phyloP scores from a whole-genome alignment of 257 asterid genomes.

The Nicotiana otophora region DNA sequence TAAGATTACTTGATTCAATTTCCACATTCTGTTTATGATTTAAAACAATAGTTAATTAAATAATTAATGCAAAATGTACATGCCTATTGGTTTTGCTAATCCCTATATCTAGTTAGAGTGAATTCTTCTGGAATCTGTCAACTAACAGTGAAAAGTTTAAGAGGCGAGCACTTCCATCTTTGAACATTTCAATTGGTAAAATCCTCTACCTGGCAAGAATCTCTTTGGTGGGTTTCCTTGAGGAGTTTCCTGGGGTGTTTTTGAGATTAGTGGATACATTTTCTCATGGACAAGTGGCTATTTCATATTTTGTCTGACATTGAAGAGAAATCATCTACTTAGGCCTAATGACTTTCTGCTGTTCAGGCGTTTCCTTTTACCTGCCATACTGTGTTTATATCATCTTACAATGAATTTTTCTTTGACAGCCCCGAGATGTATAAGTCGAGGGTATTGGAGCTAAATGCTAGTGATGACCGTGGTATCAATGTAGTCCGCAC shows the following conservation, averaged over 20 bases:
- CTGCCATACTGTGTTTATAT: not conserved
- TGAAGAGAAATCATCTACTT: not conserved
- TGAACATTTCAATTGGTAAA: not conserved
- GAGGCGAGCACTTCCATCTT: not conserved
- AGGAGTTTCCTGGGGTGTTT: not conserved
- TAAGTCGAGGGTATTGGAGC: slow-evolving; percentile 89
- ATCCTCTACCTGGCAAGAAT: not conserved
- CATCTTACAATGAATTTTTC: not conserved
- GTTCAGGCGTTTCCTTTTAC: not conserved
- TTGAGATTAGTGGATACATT: not conserved
- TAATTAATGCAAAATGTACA: not conserved
- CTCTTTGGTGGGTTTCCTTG: not conserved
- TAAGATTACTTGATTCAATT: not conserved
- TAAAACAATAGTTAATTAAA: not conserved
- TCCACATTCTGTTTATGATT: not conserved
- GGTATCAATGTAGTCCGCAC: slow-evolving; percentile 99
- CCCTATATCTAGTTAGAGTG: not conserved
- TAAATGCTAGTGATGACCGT: slow-evolving; percentile 98
- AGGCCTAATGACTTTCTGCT: not conserved
- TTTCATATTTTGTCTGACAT: not conserved
- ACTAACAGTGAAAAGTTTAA: not conserved
- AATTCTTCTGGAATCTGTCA: not conserved
- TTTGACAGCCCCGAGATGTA: slow-evolving; percentile 73
- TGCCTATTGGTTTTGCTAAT: not conserved
- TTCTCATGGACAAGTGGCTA: not conserved